These are phyloP conservation scores for Colletotrichum theobromicola DNA, from an alignment of 2,329 filamentous ascomycete genomes.

Conservation along the genomic window DNA sequence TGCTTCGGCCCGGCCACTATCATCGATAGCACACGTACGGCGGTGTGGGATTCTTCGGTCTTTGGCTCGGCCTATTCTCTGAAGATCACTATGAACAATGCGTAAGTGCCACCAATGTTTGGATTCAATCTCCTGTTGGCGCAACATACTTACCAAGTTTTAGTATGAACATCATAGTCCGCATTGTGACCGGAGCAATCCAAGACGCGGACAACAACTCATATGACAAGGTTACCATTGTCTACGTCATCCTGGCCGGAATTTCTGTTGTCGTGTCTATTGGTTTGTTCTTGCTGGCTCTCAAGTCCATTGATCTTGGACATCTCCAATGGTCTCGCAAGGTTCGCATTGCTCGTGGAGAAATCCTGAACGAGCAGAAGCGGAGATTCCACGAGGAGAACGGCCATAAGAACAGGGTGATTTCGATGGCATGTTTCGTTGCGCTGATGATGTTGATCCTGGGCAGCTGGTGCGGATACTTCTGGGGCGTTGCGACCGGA, in stretches of 20 bases:
- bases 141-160: neutral
- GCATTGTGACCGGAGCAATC: conserved; percentile 61
- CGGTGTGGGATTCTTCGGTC: conserved; percentile 63
- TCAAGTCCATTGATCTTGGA: conserved; percentile 42
- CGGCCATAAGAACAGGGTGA: conserved; percentile 39
- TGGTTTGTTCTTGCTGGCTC: conserved; percentile 41
- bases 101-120: neutral
- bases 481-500: conserved; percentile 64
- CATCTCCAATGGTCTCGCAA: conserved; percentile 64
- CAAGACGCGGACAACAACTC: conserved; percentile 63
- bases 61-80: conserved; percentile 65
- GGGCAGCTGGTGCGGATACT: conserved; percentile 61
- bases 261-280: conserved; percentile 51
- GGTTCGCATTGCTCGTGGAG: conserved; percentile 49
- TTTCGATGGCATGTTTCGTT: conserved; percentile 48
- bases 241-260: conserved; percentile 60
- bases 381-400: conserved; percentile 38
- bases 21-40: conserved; percentile 65
- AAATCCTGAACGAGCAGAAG: conserved; percentile 39
- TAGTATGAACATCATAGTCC: conserved; percentile 64
- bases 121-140: neutral
- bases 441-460: conserved; percentile 50
- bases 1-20: conserved; percentile 62
- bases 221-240: conserved; percentile 58
- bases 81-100: conserved; percentile 67